These are phyloP conservation scores for Wickerhamomyces xylosicus DNA, from an alignment of 805 yeast species.

Conservation along the genomic window DNA sequence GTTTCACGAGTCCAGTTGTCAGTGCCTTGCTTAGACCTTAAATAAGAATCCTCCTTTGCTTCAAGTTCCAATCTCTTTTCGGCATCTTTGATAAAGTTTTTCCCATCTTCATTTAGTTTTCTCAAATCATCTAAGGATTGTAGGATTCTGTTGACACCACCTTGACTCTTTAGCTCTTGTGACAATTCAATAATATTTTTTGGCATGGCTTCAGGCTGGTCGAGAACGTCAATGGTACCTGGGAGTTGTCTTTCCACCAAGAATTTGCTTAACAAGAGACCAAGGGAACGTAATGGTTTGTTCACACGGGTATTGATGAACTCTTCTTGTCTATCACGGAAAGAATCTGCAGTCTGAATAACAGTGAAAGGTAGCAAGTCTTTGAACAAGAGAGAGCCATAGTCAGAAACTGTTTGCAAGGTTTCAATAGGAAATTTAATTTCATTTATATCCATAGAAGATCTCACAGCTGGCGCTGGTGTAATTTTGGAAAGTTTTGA, in stretches of 20 bases:
- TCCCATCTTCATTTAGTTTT: slow-evolving; percentile 29
- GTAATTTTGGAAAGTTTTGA: slow-evolving; percentile 26
- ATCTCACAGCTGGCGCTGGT: neutral
- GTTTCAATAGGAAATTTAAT: slow-evolving; percentile 23
- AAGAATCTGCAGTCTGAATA: slow-evolving; percentile 57
- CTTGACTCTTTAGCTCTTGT: slow-evolving; percentile 38
- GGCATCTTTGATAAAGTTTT: slow-evolving; percentile 33
- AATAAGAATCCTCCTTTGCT: slow-evolving; percentile 39
- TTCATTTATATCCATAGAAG: slow-evolving; percentile 28
- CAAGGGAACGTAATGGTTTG: slow-evolving; percentile 38
- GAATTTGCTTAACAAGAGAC: slow-evolving; percentile 31
- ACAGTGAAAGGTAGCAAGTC: slow-evolving; percentile 57
- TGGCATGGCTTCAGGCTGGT: slow-evolving; percentile 46
- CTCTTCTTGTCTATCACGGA: slow-evolving; percentile 50
- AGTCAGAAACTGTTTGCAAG: slow-evolving; percentile 8
- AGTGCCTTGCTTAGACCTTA: slow-evolving; percentile 42
- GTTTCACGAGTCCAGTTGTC: slow-evolving; percentile 41
- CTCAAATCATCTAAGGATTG: slow-evolving; percentile 36
- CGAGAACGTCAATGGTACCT: slow-evolving; percentile 49
- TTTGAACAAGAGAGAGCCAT: slow-evolving; percentile 34
- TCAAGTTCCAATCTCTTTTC: slow-evolving; percentile 39
- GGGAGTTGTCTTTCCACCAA: slow-evolving; percentile 45
- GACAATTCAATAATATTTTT: slow-evolving; percentile 44
- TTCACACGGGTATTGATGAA: slow-evolving; percentile 36
- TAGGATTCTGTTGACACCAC: slow-evolving; percentile 38